phyloP scores from a whole-genome alignment of 352 stramenopile species.

The Bremia lactucae region DNA sequence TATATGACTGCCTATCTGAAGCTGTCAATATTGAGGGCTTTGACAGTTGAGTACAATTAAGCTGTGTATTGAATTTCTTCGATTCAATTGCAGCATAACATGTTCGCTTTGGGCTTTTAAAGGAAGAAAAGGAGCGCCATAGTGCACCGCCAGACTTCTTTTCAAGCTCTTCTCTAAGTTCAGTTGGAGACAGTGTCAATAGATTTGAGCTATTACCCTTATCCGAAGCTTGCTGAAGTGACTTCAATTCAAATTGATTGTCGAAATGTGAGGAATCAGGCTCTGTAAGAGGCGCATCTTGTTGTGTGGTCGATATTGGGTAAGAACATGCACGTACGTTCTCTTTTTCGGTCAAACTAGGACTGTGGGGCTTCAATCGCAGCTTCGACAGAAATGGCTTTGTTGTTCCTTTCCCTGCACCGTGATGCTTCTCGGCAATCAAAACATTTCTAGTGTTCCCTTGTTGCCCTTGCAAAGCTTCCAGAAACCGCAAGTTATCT shows the following conservation, averaged over 20 bases:
- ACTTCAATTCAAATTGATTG: no score
- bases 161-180: conserved; percentile 7
- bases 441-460: no score
- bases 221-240: no score
- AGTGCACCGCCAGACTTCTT: conserved; percentile 16
- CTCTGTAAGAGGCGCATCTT: conserved; percentile 4
- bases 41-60: conserved; percentile 5
- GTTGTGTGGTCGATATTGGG: neutral
- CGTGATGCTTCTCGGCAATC: conserved; percentile 2
- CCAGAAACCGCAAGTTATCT: conserved; percentile 6
- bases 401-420: conserved; percentile 15
- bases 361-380: conserved; percentile 39
- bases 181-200: conserved; percentile 1
- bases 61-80: conserved; percentile 4
- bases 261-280: no score
- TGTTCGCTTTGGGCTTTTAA: conserved; percentile 24
- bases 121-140: conserved; percentile 31
- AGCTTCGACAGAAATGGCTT: conserved; percentile 44
- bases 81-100: conserved; percentile 18
- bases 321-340: neutral
- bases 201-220: conserved; percentile 6
- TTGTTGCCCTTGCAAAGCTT: conserved; percentile 8
- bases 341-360: conserved; percentile 13
- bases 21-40: no score
- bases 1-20: no score